Conservation (phyloP, 169 alveolate genomes). For the Plasmodium cynomolgi region DNA sequence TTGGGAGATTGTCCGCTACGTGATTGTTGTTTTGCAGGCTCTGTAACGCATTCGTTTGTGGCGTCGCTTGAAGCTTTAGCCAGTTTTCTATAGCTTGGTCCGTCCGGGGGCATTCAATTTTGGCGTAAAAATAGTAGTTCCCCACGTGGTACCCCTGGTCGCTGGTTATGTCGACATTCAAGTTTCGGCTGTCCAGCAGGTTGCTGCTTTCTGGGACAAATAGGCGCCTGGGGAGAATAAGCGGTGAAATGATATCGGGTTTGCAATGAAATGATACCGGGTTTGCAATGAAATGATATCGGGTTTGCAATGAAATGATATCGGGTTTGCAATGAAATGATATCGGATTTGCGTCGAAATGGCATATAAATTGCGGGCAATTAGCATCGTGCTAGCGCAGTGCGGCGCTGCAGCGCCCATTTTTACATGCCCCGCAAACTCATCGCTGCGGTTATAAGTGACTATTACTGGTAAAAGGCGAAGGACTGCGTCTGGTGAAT, state of each 20-base stretch:
- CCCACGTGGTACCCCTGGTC: conserved; percentile 29
- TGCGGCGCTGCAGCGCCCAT: neutral
- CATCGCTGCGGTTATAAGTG: neutral
- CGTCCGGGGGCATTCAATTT: conserved; percentile 55
- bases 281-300: too few species aligned
- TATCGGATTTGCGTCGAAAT: too few species aligned
- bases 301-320: neutral
- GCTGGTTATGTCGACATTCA: conserved; percentile 29
- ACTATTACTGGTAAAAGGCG: conserved; percentile 49
- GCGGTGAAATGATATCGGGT: neutral
- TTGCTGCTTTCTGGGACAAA: conserved; percentile 37
- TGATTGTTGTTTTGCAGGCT: neutral
- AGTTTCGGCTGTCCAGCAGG: conserved; percentile 7
- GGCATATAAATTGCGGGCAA: neutral
- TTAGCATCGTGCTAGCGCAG: neutral
- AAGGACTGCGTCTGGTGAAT: conserved; percentile 38
- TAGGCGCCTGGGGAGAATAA: conserved; percentile 34
- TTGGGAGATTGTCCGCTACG: neutral
- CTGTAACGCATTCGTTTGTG: conserved; percentile 13
- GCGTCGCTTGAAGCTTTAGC: neutral
- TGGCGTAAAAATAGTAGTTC: conserved; percentile 61
- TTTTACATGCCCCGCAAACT: neutral
- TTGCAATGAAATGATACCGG: neutral
- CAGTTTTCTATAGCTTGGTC: conserved; percentile 33
- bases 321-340: neutral